Base-by-base conservation (phyloP, 2,329 filamentous ascomycete genomes). In the Trichoderma semiorbis region DNA sequence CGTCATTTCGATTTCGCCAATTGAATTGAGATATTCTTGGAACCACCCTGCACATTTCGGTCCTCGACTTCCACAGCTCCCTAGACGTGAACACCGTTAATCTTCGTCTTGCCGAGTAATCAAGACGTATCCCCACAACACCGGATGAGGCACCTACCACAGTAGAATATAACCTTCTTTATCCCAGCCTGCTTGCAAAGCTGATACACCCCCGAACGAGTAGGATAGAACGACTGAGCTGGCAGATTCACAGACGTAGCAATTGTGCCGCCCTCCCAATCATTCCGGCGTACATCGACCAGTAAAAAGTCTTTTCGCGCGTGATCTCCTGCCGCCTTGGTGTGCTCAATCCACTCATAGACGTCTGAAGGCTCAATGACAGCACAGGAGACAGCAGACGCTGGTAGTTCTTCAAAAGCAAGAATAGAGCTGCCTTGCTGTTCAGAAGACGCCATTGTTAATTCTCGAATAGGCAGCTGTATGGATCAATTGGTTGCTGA, bases 241-340 rank as follows among this genome's bases (percentile, higher is more conserved):
- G 87, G 87, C 16, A 89, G 79, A 74, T 89, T 89, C 73, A 91
- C 81, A 1, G 89, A 89, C 3, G 84, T 85, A 10, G 80, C 80
- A 69, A 92, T 86, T 0, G 88, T 90, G 53, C 89, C 90, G 30
- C 90, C 90, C 76, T 85, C 83, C 80, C 85, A 86, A 74, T 89
- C 87, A 4, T 79, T 83, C 30, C 86, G 81, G 21, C 86, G 83
- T n/a, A 88, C 83, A 75, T 89, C 87, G 14, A 89, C 84, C 4
- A 88, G 78, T 21, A 87, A 77, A 61, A 86, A 85, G 8, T 81
- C 77, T 30, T 78, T 77, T 0, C 76, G 75, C 1, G 75, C 75
- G 7, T 77, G 75, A 16, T 76, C 69, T 24, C 36, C 78, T 3
- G 78, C 76, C 21, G 79, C 77, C 39, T 69, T 70, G 78, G 76